Percentiles rank a stretch among this genome's conserved stretches.
Conservation (phyloP, 495 filamentous ascomycete genomes). For the Penicillium alfredii region DNA sequence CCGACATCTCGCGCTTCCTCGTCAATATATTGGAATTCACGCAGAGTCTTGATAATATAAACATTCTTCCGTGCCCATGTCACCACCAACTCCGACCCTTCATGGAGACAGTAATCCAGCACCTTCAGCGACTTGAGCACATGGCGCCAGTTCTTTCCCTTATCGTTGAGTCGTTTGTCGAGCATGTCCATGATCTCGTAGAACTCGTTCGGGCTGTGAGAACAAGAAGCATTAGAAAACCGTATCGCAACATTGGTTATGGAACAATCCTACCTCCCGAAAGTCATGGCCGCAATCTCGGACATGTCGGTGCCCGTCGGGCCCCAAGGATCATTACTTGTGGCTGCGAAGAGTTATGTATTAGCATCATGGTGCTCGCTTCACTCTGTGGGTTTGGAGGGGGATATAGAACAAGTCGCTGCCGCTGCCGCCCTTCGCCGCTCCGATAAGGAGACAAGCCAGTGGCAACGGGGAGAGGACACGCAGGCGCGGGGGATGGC, state of each 20-base stretch:
- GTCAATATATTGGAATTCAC: conserved; percentile 94
- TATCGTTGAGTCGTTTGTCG: conserved; percentile 97
- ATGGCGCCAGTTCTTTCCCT: conserved; percentile 99
- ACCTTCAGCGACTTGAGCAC: conserved; percentile 97
- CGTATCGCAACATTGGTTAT: not conserved
- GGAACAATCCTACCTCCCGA: conserved; percentile 68
- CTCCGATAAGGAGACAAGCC: not conserved
- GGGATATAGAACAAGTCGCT: too few relatives aligned
- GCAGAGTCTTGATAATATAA: conserved; percentile 96
- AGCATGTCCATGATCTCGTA: conserved; percentile 99
- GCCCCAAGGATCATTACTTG: conserved; percentile 99
- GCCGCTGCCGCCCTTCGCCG: too few relatives aligned
- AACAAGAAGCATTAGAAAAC: conserved; percentile 14
- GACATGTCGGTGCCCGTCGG: conserved; percentile 98
- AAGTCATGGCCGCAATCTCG: conserved; percentile 96
- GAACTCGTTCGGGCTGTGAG: conserved; percentile 81
- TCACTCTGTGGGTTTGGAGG: too few relatives aligned
- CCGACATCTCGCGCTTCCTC: conserved; percentile 93
- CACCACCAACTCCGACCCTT: conserved; percentile 93
- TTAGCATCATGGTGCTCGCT: conserved; percentile 10
- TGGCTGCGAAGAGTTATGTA: conserved; percentile 51
- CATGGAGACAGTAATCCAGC: conserved; percentile 95
- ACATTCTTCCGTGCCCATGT: conserved; percentile 98
- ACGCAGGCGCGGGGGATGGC: conserved; percentile 1
- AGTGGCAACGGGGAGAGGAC: not conserved